Evolutionary conservation across 2,329 filamentous ascomycete species (phyloP).

Genomic region (Cladosporium sp.): DNA sequence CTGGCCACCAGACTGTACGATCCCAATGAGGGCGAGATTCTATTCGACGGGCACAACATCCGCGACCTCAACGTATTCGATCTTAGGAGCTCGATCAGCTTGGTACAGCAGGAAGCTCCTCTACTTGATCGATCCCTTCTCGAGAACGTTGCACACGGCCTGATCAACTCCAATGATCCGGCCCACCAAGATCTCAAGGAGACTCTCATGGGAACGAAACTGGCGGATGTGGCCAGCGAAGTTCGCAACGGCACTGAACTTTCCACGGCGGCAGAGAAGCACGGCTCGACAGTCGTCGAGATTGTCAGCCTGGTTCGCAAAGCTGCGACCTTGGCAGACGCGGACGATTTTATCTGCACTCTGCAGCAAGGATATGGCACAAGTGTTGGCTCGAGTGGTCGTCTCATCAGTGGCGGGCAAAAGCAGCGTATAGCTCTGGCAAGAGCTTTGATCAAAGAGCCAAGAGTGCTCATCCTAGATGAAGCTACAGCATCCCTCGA

Average conservation of each 20-base stretch:
- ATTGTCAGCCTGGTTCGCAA: conserved; percentile 91
- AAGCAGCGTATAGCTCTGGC: conserved; percentile 42
- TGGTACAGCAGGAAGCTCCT: conserved; percentile 50
- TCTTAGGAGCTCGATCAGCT: conserved; percentile 32
- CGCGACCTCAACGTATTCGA: conserved; percentile 34
- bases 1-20: conserved; percentile 45
- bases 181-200: conserved; percentile 38
- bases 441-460: conserved; percentile 44
- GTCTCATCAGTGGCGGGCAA: conserved; percentile 38
- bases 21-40: conserved; percentile 29
- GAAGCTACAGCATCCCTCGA: conserved; percentile 45
- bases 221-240: conserved; percentile 42
- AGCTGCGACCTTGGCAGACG: conserved; percentile 85
- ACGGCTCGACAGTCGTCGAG: conserved; percentile 47
- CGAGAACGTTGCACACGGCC: conserved; percentile 51
- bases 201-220: conserved; percentile 38
- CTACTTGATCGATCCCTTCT: conserved; percentile 50
- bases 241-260: conserved; percentile 51
- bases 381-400: conserved; percentile 40
- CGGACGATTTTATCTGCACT: conserved; percentile 43
- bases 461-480: conserved; percentile 47
- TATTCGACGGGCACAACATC: conserved; percentile 37
- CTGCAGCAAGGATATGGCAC: conserved; percentile 48
- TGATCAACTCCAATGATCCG: conserved; percentile 38
- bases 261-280: conserved; percentile 36